Evolutionary conservation across 2,329 filamentous ascomycete species (phyloP), one percentile per base, ranked within the genome.

Genomic region (Cladosporium oxysporum): DNA sequence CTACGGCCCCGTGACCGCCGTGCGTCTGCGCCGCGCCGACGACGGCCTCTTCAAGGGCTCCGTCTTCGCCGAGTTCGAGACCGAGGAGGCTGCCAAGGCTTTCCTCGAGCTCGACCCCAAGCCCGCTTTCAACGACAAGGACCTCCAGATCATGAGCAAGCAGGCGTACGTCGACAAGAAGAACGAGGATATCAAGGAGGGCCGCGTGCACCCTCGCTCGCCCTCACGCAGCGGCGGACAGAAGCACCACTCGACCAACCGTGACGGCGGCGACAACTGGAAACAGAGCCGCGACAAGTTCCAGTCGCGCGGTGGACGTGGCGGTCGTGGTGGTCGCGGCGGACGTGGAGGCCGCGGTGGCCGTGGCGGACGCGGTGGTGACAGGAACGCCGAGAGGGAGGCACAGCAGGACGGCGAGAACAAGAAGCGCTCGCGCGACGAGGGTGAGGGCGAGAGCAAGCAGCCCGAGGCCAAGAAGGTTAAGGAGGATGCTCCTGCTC

Each of bases 31-130:
- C 71, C 92, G 95, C 71, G 84, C 83, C 52, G 82, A 89, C 67
- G 81, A 86, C 58, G 88, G 88, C 74, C 81, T 85, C 62, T 99
- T 98, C 88, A 99, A 99, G 85, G 93, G 94, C 72, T 97, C 92
- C 71, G 92, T 97, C 66, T 98, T 97, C 76, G 92, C 97, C 70
- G 94, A 97, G 79, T 99, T 98, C 78, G 85, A 87, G 68, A 87
- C 87, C 59, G 90, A 93, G 74, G 91, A 96, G 71, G 85, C 87
- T 26, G 89, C 91, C 73, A 85, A 93, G 77, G 88, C 88, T 66
- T 99, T 99, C 80, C 82, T 97, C 68, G 87, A 83, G 16, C 82
- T 92, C 49, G 90, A 96, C 64, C 89, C 91, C 23, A 89, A 90
- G 78, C 95, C 95, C 67, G 87, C 89, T 77, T 99, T 89, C 88